Conservation (phyloP, 352 stramenopile species). For the Globisporangium irregulare region DNA sequence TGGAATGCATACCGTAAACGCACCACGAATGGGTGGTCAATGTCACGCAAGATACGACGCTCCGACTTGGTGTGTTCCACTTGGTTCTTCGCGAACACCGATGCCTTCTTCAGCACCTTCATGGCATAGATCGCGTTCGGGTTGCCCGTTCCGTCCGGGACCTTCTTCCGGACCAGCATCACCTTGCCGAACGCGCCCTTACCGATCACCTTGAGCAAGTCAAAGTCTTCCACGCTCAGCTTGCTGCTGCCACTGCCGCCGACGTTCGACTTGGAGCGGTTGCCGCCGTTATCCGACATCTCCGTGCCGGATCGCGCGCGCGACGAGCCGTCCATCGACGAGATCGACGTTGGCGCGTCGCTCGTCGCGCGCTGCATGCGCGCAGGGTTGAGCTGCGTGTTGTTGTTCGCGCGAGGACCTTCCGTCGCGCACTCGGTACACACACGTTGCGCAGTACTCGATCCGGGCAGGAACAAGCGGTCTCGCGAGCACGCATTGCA, state of each 20-base stretch:
- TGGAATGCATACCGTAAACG: conserved; percentile 93
- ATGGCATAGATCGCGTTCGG: conserved; percentile 90
- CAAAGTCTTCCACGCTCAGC: conserved; percentile 91
- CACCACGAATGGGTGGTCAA: conserved; percentile 92
- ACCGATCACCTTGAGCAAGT: conserved; percentile 94
- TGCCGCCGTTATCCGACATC: conserved; percentile 56
- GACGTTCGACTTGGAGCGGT: conserved; percentile 48
- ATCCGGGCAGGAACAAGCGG: conserved; percentile 77
- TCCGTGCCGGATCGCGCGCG: conserved; percentile 70
- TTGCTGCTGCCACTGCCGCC: conserved; percentile 46
- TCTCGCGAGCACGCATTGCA: conserved; percentile 87
- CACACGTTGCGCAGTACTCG: conserved; percentile 84
- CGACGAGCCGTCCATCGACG: conserved; percentile 23
- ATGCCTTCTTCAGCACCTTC: conserved; percentile 92
- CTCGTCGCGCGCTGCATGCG: conserved; percentile 57
- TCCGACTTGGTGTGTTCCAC: conserved; percentile 93
- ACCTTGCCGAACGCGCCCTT: conserved; percentile 97
- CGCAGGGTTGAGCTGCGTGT: conserved; percentile 33
- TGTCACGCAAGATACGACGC: conserved; percentile 87
- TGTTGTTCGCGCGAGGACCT: conserved; percentile 60
- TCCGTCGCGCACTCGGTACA: conserved; percentile 86
- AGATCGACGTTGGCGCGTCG: conserved; percentile 39
- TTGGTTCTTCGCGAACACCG: conserved; percentile 91
- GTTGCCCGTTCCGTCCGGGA: conserved; percentile 57
- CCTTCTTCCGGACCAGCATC: conserved; percentile 93